phyloP scores from a whole-genome alignment of 2,329 filamentous ascomycete species.

The Alternaria ventricosa region DNA sequence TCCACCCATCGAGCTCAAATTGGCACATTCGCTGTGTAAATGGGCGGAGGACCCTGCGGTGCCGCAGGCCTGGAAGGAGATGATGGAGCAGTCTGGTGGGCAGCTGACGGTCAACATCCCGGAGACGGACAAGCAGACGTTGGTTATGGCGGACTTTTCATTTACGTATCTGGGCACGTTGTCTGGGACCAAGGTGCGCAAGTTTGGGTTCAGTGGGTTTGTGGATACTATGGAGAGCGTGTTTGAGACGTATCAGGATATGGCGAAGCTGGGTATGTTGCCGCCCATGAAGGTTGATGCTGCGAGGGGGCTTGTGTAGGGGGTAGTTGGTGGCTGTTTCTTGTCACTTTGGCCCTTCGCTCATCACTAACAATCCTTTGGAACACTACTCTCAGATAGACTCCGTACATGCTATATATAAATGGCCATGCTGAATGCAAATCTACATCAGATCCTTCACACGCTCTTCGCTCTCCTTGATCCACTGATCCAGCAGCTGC shows the following conservation, averaged over 20 bases:
- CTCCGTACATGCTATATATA: not conserved
- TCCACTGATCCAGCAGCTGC: conserved; percentile 53
- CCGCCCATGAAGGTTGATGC: conserved; percentile 15
- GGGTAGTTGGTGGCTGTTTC: not conserved
- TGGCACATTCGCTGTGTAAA: not conserved
- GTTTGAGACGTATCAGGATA: conserved; percentile 21
- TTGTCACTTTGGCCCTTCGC: not conserved
- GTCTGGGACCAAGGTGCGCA: conserved; percentile 12
- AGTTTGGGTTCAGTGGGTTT: conserved; percentile 17
- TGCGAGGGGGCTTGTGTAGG: not conserved
- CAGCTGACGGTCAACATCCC: conserved; percentile 11
- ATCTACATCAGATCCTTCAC: conserved; percentile 49
- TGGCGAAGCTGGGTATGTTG: conserved; percentile 13
- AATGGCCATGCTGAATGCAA: not conserved
- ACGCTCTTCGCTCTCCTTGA: conserved; percentile 55
- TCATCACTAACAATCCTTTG: not conserved
- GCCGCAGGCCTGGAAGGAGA: conserved; percentile 6
- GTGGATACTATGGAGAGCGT: conserved; percentile 18
- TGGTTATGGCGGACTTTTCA: conserved; percentile 11
- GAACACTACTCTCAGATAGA: not conserved
- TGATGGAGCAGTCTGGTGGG: conserved; percentile 11
- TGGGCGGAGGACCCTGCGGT: conserved; percentile 1
- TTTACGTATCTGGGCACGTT: conserved; percentile 6
- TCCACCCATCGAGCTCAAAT: not conserved
- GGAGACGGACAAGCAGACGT: not conserved